Conservation (phyloP, 495 filamentous ascomycete species). For the Penicillium atrosanguineum region DNA sequence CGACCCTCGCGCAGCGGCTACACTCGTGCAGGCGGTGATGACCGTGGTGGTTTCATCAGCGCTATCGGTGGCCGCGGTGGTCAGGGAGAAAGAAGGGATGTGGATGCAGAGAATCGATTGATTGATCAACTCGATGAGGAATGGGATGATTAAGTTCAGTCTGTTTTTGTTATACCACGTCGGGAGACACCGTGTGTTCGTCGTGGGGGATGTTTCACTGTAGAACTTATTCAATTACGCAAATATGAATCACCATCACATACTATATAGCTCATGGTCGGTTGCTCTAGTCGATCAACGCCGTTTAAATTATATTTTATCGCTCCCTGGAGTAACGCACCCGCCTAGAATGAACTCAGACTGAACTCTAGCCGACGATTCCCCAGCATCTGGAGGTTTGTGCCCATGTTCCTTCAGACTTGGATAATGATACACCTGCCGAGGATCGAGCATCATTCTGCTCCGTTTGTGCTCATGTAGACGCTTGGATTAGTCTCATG, state of each 20-base stretch:
- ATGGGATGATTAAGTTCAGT: constrained; percentile 49
- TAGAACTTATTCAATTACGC: not conserved
- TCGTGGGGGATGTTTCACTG: not conserved
- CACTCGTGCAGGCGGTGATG: constrained; percentile 40
- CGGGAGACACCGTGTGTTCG: not conserved
- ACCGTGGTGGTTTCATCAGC: constrained; percentile 32
- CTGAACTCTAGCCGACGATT: too few relatives aligned
- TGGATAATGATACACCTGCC: too few relatives aligned
- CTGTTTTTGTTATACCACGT: not conserved
- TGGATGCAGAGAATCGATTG: constrained; percentile 86
- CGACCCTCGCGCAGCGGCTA: constrained; percentile 53
- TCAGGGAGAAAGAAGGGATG: constrained; percentile 39
- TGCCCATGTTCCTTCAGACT: too few relatives aligned
- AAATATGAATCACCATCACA: not conserved
- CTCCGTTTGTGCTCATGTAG: too few relatives aligned
- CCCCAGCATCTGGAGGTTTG: too few relatives aligned
- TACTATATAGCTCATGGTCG: too few relatives aligned
- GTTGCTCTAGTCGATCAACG: too few relatives aligned
- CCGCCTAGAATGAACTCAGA: too few relatives aligned
- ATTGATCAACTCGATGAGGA: constrained; percentile 98
- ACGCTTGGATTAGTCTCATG: too few relatives aligned
- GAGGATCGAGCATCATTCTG: too few relatives aligned
- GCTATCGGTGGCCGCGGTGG: constrained; percentile 39
- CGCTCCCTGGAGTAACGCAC: too few relatives aligned
- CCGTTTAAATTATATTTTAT: too few relatives aligned